Conservation (phyloP, 495 filamentous ascomycete species). For the Glutinoglossum americanum region DNA sequence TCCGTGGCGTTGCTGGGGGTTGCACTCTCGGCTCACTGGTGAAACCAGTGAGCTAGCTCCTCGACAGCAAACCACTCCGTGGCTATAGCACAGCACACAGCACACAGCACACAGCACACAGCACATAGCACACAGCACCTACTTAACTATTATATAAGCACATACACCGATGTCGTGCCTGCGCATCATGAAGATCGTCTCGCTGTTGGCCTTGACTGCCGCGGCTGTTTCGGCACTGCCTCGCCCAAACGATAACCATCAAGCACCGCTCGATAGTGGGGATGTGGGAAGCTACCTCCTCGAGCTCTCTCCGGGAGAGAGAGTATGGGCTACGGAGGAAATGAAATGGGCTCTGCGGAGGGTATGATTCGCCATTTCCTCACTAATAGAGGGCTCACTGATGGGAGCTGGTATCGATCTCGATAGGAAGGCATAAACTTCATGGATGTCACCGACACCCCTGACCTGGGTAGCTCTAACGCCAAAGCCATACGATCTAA, state of each 20-base stretch:
- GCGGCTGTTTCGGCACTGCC: not conserved
- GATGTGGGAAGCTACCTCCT: conserved; percentile 42
- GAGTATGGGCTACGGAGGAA: conserved; percentile 72
- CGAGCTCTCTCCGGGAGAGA: conserved; percentile 71
- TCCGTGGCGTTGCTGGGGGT: not conserved
- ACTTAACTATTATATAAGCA: not conserved
- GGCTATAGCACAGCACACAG: too few relatives aligned
- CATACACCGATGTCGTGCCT: not conserved
- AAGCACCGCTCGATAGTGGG: conserved; percentile 4
- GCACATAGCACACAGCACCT: too few relatives aligned
- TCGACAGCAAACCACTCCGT: too few relatives aligned
- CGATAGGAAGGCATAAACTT: conserved; percentile 62
- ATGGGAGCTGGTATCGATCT: not conserved
- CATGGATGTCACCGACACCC: conserved; percentile 75
- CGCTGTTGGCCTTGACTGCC: not conserved
- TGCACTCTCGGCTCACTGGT: not conserved
- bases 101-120: too few relatives aligned
- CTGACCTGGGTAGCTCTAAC: conserved; percentile 29
- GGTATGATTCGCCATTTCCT: conserved; percentile 22
- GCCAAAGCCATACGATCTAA: conserved; percentile 11
- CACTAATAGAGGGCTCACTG: not conserved
- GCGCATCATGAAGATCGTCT: not conserved
- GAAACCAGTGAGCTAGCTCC: too few relatives aligned
- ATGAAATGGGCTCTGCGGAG: conserved; percentile 82
- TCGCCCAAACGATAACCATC: not conserved